These are phyloP conservation scores for Mucor indicus DNA, from an alignment of 371 early-diverging fungal species.

Conservation along the genomic window DNA sequence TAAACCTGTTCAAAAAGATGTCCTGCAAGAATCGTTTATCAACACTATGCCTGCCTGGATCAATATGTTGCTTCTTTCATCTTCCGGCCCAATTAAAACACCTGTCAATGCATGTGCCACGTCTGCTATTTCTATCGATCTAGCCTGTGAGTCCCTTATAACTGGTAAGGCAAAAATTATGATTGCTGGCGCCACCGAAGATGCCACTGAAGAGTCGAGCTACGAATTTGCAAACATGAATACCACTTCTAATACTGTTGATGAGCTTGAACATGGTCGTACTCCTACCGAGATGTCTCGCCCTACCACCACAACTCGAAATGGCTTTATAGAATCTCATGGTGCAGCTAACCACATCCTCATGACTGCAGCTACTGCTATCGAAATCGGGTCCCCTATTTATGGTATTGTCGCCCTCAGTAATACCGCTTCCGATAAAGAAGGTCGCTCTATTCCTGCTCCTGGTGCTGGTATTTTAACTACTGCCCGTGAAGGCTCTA, in stretches of 20 bases:
- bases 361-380: slow-evolving; percentile 85
- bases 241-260: slow-evolving; percentile 83
- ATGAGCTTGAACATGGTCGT: slow-evolving; percentile 84
- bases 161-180: slow-evolving; percentile 91
- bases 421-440: slow-evolving; percentile 94
- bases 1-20: slow-evolving; percentile 87
- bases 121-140: slow-evolving; percentile 86
- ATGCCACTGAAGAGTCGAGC: slow-evolving; percentile 88
- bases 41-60: slow-evolving; percentile 96
- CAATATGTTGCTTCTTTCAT: slow-evolving; percentile 90
- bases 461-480: slow-evolving; percentile 94
- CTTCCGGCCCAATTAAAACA: slow-evolving; percentile 93
- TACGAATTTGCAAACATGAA: slow-evolving; percentile 97
- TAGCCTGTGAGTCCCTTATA: slow-evolving; percentile 86
- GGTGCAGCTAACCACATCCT: slow-evolving; percentile 89
- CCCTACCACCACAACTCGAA: slow-evolving; percentile 81
- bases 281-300: slow-evolving; percentile 89
- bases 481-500: slow-evolving; percentile 78
- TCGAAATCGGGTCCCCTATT: slow-evolving; percentile 93
- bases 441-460: slow-evolving; percentile 92
- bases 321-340: slow-evolving; percentile 94
- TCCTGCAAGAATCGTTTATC: slow-evolving; percentile 93
- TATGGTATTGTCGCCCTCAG: slow-evolving; percentile 89
- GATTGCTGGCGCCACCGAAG: slow-evolving; percentile 91
- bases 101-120: slow-evolving; percentile 94